Base-by-base conservation (phyloP, 495 filamentous ascomycete genomes). In the Penicillium ochrochloron region DNA sequence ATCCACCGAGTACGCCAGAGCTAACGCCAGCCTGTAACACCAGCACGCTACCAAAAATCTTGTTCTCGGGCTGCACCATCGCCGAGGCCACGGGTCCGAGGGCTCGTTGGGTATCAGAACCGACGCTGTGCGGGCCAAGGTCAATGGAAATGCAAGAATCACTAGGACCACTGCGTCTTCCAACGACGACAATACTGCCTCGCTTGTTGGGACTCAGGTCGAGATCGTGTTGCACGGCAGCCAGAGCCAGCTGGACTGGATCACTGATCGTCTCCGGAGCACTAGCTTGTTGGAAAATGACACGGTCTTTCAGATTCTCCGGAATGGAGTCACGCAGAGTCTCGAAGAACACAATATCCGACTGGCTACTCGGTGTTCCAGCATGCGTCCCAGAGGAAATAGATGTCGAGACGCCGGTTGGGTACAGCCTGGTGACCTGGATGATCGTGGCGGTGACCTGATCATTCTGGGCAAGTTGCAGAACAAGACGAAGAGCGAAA, bases 171-270 rank as follows among this genome's bases (percentile, higher is more conserved):
- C 75, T 73, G 14, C 83, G 81, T 14, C 91, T 81, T 0, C 92
- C 93, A 3, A 96, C 77, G 1, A 97, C 82, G 5, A 97, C 77
- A 23, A 97, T 79, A 71, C 94, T 92, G 2, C 93, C 92, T 1
- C 89, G 86, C 61, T 94, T 96, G 64, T 82, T 82, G 0, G 82
- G 75, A 34, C 81, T 82, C 50, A 85, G 84, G 0, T 84, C 85
- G 5, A 94, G 80, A 61, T 90, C 88, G 27, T 82, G 76, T 41
- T 83, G 80, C 0, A 89, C 89, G 23, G 62, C 51, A 11, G 65
- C 59, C 7, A 85, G 58, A 4, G 80, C 78, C 4, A 79, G 60
- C 7, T 64, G 61, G 35, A 75, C 64, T 0, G 74, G 71, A 53
- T 75, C 69, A 34, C 59, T 60, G 25, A 65, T 66, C 8, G 57